Percentiles rank a stretch among this genome's conserved stretches.
Conservation (phyloP, 257 asterid species). For the Solanum gandarillasii region DNA sequence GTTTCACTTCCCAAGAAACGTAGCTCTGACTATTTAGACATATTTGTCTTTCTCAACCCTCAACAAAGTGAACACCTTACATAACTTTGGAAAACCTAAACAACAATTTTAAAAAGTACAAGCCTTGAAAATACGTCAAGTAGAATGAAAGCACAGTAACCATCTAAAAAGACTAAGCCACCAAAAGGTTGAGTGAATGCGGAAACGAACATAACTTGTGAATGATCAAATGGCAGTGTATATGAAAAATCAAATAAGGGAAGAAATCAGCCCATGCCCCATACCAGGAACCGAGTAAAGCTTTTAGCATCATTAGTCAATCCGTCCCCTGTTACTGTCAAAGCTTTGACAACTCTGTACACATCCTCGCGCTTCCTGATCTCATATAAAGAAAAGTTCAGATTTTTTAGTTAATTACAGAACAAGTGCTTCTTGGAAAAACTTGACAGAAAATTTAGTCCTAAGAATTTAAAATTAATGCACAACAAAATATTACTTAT, state of each 20-base stretch:
- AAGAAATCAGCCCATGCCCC: constrained; percentile 13
- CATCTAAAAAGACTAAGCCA: neutral
- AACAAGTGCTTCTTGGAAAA: neutral
- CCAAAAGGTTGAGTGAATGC: neutral
- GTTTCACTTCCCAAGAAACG: neutral
- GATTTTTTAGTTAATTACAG: neutral
- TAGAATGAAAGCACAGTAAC: neutral
- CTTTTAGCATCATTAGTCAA: constrained; percentile 58
- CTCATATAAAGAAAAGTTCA: constrained; percentile 5
- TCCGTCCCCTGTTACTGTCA: constrained; percentile 50
- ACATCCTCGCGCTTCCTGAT: constrained; percentile 86
- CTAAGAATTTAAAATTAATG: neutral
- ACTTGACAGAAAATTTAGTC: neutral
- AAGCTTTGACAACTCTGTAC: constrained; percentile 77
- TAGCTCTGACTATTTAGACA: neutral
- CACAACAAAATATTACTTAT: neutral
- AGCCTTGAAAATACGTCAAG: neutral
- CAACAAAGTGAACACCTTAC: neutral
- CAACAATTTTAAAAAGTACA: neutral
- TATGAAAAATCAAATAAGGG: neutral
- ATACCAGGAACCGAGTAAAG: constrained; percentile 63
- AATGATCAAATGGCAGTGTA: neutral
- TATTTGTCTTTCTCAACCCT: neutral
- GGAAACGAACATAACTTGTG: neutral
- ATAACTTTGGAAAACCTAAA: neutral